These are phyloP conservation scores for Hypoxylon trugodes DNA, from an alignment of 495 filamentous ascomycete species.

Conservation along the genomic window DNA sequence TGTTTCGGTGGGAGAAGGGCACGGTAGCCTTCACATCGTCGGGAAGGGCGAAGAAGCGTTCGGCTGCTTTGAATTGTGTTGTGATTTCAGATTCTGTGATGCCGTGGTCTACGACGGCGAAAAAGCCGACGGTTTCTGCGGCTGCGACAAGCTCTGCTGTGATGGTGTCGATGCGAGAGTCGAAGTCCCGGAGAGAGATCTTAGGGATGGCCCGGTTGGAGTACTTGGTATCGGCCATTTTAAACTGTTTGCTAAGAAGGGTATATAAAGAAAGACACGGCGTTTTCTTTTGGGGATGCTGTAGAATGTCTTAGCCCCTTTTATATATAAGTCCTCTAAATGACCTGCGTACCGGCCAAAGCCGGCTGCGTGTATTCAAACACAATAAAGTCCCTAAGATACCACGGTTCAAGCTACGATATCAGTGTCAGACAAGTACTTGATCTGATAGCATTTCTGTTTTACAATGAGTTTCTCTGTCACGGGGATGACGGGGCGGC, in stretches of 20 bases:
- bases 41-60: slow-evolving; percentile 65
- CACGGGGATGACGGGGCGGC: slow-evolving; percentile 26
- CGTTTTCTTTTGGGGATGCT: too few relatives aligned
- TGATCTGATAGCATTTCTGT: too few relatives aligned
- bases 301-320: slow-evolving; percentile 6
- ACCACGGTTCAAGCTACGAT: too few relatives aligned
- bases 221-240: slow-evolving; percentile 54
- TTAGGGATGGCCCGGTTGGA: slow-evolving; percentile 60
- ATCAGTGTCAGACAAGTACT: too few relatives aligned
- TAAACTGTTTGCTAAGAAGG: neutral
- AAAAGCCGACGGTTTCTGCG: slow-evolving; percentile 71
- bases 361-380: too few relatives aligned
- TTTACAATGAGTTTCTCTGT: neutral
- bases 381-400: too few relatives aligned
- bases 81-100: slow-evolving; percentile 59
- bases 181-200: slow-evolving; percentile 67
- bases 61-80: slow-evolving; percentile 60
- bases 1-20: slow-evolving; percentile 63
- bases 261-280: too few relatives aligned
- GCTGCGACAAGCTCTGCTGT: slow-evolving; percentile 62
- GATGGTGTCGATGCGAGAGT: slow-evolving; percentile 61
- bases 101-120: slow-evolving; percentile 65
- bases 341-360: too few relatives aligned
- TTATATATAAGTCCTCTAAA: too few relatives aligned
- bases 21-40: slow-evolving; percentile 60